Percentiles rank a stretch among this genome's conserved stretches.
Evolutionary conservation across 2,329 filamentous ascomycete species (phyloP).

Genomic region (Aspergillus neotritici): DNA sequence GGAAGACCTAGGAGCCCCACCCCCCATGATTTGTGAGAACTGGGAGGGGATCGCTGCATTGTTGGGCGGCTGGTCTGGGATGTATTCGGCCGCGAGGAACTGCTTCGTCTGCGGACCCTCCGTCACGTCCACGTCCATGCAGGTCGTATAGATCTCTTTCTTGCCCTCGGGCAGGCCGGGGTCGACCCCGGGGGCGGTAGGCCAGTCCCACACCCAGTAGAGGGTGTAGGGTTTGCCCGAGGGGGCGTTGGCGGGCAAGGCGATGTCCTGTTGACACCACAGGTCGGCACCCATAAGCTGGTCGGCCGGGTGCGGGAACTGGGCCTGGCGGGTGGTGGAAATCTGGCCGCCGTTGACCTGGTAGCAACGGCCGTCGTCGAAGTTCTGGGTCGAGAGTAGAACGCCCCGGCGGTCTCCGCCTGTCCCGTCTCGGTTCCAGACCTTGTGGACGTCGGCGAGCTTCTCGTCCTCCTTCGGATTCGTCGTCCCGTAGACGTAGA

Average conservation of each 20-base stretch:
- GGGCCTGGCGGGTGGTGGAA: constrained; percentile 52
- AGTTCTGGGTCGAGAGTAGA: constrained; percentile 72
- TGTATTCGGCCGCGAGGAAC: constrained; percentile 18
- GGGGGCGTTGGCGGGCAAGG: constrained; percentile 63
- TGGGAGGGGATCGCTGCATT: constrained; percentile 36
- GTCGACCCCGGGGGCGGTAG: constrained; percentile 45
- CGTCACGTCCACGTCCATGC: constrained; percentile 44
- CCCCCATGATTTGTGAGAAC: constrained; percentile 28
- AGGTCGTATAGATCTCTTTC: constrained; percentile 45
- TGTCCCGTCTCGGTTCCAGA: constrained; percentile 73
- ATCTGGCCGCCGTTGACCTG: constrained; percentile 62
- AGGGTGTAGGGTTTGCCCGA: constrained; percentile 65
- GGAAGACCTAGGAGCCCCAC: constrained; percentile 5
- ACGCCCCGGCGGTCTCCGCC: constrained; percentile 74
- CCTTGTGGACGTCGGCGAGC: constrained; percentile 59
- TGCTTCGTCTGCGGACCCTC: constrained; percentile 16
- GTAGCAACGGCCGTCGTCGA: constrained; percentile 86
- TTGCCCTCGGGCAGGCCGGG: constrained; percentile 38
- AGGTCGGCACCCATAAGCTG: constrained; percentile 55
- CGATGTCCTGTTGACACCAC: constrained; percentile 75
- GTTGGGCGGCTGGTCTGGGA: constrained; percentile 31
- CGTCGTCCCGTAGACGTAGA: constrained; percentile 68
- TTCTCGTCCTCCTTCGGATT: constrained; percentile 55
- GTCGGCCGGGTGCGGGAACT: constrained; percentile 50
- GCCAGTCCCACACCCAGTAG: constrained; percentile 98